These are phyloP conservation scores for Mycena galericulata DNA, from an alignment of 768 basidiomycete genomes.

Conservation along the genomic window DNA sequence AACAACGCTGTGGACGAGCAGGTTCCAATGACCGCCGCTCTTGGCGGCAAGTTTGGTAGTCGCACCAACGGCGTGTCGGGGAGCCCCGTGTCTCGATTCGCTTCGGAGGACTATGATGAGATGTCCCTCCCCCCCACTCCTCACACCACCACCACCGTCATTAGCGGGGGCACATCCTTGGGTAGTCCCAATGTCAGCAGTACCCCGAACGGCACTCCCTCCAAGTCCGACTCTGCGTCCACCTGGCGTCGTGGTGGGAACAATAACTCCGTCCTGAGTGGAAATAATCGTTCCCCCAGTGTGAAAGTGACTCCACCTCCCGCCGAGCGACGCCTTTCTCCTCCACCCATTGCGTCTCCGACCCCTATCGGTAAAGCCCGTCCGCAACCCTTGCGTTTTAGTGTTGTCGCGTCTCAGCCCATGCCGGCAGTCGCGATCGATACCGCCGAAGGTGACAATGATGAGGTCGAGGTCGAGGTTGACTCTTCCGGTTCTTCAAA, in stretches of 20 bases:
- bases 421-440: slow-evolving; percentile 70
- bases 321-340: slow-evolving; percentile 63
- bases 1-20: slow-evolving; percentile 62
- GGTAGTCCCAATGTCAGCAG: slow-evolving; percentile 57
- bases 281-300: slow-evolving; percentile 71
- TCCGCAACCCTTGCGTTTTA: slow-evolving; percentile 78
- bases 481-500: slow-evolving; percentile 72
- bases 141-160: slow-evolving; percentile 71
- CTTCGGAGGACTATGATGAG: slow-evolving; percentile 57
- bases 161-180: slow-evolving; percentile 80
- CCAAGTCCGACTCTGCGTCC: slow-evolving; percentile 83
- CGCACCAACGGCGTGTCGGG: slow-evolving; percentile 63
- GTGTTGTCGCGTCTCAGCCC: slow-evolving; percentile 60
- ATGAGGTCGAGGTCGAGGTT: slow-evolving; percentile 54
- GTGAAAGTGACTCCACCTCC: slow-evolving; percentile 84
- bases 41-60: slow-evolving; percentile 82
- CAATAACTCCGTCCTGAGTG: slow-evolving; percentile 76
- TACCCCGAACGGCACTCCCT: slow-evolving; percentile 55
- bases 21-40: slow-evolving; percentile 84
- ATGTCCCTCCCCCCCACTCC: slow-evolving; percentile 65
- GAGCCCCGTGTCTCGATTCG: slow-evolving; percentile 46
- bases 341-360: slow-evolving; percentile 54
- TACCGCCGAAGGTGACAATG: slow-evolving; percentile 59
- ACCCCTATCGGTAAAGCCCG: slow-evolving; percentile 57
- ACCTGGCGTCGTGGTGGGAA: slow-evolving; percentile 87